Evolutionary conservation across 805 yeast genomes (phyloP).

Genomic region (Myxozyma monticola): DNA sequence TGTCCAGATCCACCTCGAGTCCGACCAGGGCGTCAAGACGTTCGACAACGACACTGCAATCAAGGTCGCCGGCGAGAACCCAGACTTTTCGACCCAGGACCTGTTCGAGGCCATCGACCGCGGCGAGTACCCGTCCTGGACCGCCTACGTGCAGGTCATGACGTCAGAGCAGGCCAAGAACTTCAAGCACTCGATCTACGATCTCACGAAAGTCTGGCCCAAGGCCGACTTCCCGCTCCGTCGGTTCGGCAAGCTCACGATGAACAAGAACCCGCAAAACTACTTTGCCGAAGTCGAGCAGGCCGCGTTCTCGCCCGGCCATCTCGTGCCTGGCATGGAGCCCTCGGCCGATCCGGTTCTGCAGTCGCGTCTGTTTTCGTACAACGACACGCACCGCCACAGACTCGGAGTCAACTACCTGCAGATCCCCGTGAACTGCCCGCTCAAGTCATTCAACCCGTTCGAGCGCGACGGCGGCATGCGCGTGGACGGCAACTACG

Average conservation of each 20-base stretch:
- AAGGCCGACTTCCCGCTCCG: constrained; percentile 56
- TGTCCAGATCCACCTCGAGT: constrained; percentile 54
- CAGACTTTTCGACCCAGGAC: constrained; percentile 51
- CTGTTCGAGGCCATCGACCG: constrained; percentile 49
- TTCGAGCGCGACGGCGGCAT: constrained; percentile 64
- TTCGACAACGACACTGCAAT: constrained; percentile 50
- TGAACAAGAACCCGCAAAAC: constrained; percentile 58
- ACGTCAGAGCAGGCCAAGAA: constrained; percentile 56
- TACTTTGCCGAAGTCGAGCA: constrained; percentile 55
- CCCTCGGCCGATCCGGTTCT: constrained; percentile 76
- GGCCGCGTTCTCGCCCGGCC: constrained; percentile 69
- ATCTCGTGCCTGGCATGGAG: constrained; percentile 73
- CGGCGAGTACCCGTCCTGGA: constrained; percentile 55
- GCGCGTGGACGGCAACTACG: constrained; percentile 50
- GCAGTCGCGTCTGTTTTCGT: constrained; percentile 73
- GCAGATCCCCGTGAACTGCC: constrained; percentile 71
- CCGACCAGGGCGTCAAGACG: constrained; percentile 54
- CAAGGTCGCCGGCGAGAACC: constrained; percentile 49
- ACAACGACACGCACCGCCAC: constrained; percentile 75
- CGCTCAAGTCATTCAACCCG: constrained; percentile 44
- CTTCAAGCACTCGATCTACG: constrained; percentile 50
- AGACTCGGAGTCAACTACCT: constrained; percentile 69
- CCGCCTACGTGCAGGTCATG: constrained; percentile 60
- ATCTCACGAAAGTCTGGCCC: constrained; percentile 61
- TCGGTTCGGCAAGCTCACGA: constrained; percentile 54